These are phyloP conservation scores for Fomes fomentarius DNA, from an alignment of 1,284 basidiomycete species.

Conservation along the genomic window DNA sequence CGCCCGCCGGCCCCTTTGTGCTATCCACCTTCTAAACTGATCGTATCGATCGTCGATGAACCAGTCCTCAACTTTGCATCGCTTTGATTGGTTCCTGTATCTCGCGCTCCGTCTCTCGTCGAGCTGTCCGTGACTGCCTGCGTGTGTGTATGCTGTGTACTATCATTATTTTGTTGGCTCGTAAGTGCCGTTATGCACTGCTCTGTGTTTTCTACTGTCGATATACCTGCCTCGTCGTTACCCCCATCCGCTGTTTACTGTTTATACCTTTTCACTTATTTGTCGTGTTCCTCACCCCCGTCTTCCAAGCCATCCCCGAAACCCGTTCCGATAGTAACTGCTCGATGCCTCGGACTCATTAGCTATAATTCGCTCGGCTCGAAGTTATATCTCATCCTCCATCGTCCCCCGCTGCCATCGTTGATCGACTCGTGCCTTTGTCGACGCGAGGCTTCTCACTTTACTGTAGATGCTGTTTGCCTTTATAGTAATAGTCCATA, in stretches of 20 bases:
- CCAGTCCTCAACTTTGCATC: not conserved
- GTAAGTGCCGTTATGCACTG: not conserved
- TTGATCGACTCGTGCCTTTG: not conserved
- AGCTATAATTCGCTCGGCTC: slow-evolving; percentile 18
- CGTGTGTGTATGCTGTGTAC: slow-evolving; percentile 26
- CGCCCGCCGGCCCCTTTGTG: slow-evolving; percentile 38
- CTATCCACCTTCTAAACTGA: slow-evolving; percentile 57
- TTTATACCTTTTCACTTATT: slow-evolving; percentile 22
- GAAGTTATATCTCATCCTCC: not conserved
- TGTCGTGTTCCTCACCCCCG: not conserved
- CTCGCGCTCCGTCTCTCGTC: not conserved
- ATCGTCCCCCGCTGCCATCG: not conserved
- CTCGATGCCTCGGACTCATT: slow-evolving; percentile 17
- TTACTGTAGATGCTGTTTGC: not conserved
- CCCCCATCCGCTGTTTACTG: slow-evolving; percentile 17
- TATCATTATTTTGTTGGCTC: slow-evolving; percentile 22
- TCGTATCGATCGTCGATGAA: not conserved
- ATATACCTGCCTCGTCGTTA: slow-evolving; percentile 23
- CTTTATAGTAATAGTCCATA: too few species aligned
- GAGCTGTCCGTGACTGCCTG: slow-evolving; percentile 2
- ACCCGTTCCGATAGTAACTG: not conserved
- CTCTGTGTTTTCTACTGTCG: slow-evolving; percentile 23
- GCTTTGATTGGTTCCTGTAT: slow-evolving; percentile 1
- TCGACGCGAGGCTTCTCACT: not conserved
- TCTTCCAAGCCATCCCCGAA: not conserved